phyloP scores from a whole-genome alignment of 2,329 filamentous ascomycete species.

The Neurospora crassa region DNA sequence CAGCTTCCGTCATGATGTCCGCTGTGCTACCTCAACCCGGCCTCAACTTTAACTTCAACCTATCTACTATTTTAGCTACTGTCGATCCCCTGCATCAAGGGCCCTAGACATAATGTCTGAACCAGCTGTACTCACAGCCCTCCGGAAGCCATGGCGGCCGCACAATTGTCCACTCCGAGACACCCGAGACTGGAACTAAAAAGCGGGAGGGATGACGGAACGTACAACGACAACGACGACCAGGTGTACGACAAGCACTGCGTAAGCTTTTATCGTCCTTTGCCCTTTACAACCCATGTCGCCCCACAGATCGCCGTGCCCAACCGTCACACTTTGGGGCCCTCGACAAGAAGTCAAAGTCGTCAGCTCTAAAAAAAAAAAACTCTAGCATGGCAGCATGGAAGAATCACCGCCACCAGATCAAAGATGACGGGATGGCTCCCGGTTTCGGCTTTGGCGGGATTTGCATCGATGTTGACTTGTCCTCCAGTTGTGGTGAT shows the following conservation, averaged over 20 bases:
- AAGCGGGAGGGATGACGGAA: not conserved
- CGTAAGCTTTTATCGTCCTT: conserved; percentile 26
- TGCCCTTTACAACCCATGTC: not conserved
- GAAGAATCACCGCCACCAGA: not conserved
- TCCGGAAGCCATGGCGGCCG: not conserved
- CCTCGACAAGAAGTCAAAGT: not conserved
- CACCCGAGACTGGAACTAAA: not conserved
- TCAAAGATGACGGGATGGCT: not conserved
- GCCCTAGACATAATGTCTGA: not conserved
- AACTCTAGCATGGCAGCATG: not conserved
- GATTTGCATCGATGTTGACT: not conserved
- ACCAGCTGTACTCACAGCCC: not conserved
- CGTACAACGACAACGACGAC: conserved; percentile 1
- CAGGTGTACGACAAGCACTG: conserved; percentile 31
- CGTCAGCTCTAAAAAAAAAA: not conserved
- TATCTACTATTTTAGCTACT: not conserved
- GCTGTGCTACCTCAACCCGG: not conserved
- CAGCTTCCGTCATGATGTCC: not conserved
- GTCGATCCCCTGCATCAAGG: not conserved
- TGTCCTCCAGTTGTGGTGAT: not conserved
- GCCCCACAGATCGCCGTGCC: not conserved
- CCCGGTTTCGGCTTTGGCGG: not conserved
- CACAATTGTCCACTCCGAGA: not conserved
- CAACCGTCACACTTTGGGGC: not conserved
- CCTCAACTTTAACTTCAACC: not conserved